Percentiles rank a stretch among this genome's conserved stretches.
These are phyloP conservation scores for Lactarius hengduanensis DNA, from an alignment of 768 basidiomycete genomes.

Conservation along the genomic window DNA sequence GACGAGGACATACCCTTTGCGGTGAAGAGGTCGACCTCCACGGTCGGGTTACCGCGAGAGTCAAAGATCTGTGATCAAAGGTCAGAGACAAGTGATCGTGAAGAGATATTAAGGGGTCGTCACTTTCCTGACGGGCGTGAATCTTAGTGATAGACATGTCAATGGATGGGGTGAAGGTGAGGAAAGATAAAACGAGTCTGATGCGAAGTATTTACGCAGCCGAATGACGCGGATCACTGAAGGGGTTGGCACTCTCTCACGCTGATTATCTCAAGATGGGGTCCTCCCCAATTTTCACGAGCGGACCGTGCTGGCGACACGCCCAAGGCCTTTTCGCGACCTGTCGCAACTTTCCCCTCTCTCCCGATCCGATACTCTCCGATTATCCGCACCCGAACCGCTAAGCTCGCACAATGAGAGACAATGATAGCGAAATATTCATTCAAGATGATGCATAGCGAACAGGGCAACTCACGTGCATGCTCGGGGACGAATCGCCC, in stretches of 20 bases:
- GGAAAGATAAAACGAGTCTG: conserved; percentile 5
- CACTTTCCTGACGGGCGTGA: conserved; percentile 83
- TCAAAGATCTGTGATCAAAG: conserved; percentile 81
- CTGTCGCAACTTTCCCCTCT: not conserved
- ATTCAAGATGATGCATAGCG: not conserved
- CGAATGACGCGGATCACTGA: conserved; percentile 26
- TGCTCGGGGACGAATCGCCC: not conserved
- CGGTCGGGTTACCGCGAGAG: conserved; percentile 97
- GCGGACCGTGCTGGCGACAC: not conserved
- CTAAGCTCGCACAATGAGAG: not conserved
- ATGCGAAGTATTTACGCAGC: conserved; percentile 27
- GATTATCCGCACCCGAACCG: not conserved
- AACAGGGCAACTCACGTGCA: not conserved
- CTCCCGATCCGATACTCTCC: not conserved
- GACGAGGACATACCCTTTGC: conserved; percentile 61
- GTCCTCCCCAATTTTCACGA: not conserved
- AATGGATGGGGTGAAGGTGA: conserved; percentile 32
- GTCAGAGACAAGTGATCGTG: conserved; percentile 2
- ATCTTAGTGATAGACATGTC: conserved; percentile 92
- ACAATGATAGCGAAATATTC: not conserved
- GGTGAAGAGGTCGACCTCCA: conserved; percentile 90
- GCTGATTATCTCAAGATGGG: conserved; percentile 39
- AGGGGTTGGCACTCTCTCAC: conserved; percentile 36
- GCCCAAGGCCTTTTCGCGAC: not conserved
- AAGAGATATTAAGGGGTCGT: conserved; percentile 2